Percentiles rank a stretch among this genome's conserved stretches.
Evolutionary conservation across 2,329 filamentous ascomycete genomes (phyloP).

Genomic region (Diaporthe citriasiana): DNA sequence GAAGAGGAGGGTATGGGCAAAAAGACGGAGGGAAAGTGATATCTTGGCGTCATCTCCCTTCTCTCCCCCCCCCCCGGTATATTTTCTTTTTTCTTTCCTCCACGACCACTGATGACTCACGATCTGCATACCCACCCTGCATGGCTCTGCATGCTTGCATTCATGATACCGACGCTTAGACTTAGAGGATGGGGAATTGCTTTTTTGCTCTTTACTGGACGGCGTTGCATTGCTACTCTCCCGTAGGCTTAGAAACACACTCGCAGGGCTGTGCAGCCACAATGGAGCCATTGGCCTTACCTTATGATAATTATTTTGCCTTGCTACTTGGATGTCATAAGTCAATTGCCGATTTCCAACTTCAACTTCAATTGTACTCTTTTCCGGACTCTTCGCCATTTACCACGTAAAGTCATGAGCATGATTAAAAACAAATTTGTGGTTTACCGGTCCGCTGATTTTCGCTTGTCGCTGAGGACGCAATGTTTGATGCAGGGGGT

Average conservation of each 20-base stretch:
- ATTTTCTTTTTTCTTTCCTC: neutral
- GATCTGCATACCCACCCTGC: slow-evolving; percentile 28
- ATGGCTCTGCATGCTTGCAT: slow-evolving; percentile 24
- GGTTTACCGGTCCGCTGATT: neutral
- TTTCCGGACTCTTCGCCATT: neutral
- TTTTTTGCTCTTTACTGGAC: neutral
- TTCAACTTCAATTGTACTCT: neutral
- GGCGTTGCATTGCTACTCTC: neutral
- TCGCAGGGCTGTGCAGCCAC: neutral
- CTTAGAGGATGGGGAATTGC: neutral
- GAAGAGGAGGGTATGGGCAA: slow-evolving; percentile 2
- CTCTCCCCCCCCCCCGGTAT: too few relatives aligned
- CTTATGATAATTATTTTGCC: neutral
- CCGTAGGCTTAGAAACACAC: slow-evolving; percentile 14
- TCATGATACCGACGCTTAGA: slow-evolving; percentile 34
- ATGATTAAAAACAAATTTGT: neutral
- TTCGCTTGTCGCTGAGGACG: neutral
- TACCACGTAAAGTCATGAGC: neutral
- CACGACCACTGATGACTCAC: slow-evolving; percentile 30
- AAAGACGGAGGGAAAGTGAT: neutral
- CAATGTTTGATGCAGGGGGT: neutral
- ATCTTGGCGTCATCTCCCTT: neutral
- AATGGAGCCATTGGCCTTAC: neutral
- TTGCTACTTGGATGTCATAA: neutral
- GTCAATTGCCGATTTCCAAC: too few relatives aligned